Base-by-base conservation (phyloP, 352 stramenopile genomes). In the Thraustochytrium striatum region DNA sequence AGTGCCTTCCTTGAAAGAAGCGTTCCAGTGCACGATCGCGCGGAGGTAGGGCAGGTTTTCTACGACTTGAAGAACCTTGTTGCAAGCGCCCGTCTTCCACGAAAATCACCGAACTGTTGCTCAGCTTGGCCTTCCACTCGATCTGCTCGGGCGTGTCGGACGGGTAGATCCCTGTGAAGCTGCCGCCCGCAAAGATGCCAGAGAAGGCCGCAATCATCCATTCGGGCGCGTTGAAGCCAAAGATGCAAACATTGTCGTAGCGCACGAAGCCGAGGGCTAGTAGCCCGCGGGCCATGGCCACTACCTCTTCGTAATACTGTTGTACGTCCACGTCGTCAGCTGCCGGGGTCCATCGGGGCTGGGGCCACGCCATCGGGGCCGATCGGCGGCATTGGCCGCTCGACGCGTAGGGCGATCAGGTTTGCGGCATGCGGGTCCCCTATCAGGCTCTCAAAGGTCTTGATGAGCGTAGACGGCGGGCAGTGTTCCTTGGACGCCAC, bases 171-270 rank as follows among this genome's bases (percentile, higher is more conserved):
- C 70, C 70, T 0, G 55, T 79, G 47, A 72, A 80, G 30, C 9
- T n/a, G 28, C 70, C 70, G 47, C 68, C 61, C 5, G 70, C 55
- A 7, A 72, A 43, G 3, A 81, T 79, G 7, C 7, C 57, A 3
- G 55, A 57, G 7, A 80, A 9, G 5, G 38, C 16, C n/a, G 53
- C 33, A 13, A 80, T 72, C 30, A 47, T 44, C 55, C 58, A 80
- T 30, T 72, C 55, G 16, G 70, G 70, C n/a, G 70, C 38, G 57
- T 80, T 80, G 43, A 72, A 80, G n/a, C 70, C 70, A 3, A 81
- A 80, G 25, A 69, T 57, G 47, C 70, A 72, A 8, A 58, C 57
- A 19, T 28, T 61, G 36, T 69, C 55, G 3, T 58, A 25, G 16
- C 43, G 11, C 11, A 69, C 33, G 33, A 80, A 79, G 21, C 70